These are phyloP conservation scores for Candida railenensis DNA, from an alignment of 805 yeast species.

Conservation along the genomic window DNA sequence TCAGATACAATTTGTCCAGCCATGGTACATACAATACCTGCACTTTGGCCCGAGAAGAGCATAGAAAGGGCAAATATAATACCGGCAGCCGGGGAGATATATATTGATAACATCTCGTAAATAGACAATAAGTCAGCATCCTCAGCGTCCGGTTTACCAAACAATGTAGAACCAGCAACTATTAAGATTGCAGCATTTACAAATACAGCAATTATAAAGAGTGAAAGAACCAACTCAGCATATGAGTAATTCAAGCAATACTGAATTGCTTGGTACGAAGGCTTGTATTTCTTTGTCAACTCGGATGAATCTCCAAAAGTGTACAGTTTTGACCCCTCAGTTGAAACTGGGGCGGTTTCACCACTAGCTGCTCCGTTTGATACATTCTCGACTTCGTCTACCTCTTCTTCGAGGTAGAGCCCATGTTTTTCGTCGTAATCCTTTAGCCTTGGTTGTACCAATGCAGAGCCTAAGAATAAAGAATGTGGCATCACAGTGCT, in stretches of 20 bases:
- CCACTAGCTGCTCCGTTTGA: too few relatives aligned
- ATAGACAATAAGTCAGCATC: constrained; percentile 46
- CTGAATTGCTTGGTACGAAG: constrained; percentile 40
- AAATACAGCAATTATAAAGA: constrained; percentile 43
- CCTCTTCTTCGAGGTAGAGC: constrained; percentile 11
- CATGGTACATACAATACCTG: constrained; percentile 50
- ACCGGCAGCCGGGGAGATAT: constrained; percentile 46
- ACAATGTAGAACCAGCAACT: constrained; percentile 44
- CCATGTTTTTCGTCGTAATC: constrained; percentile 40
- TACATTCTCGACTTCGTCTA: too few relatives aligned
- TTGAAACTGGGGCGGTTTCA: not conserved
- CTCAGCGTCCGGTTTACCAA: constrained; percentile 43
- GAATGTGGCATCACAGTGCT: constrained; percentile 51
- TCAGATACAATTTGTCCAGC: constrained; percentile 47
- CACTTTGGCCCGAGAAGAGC: constrained; percentile 47
- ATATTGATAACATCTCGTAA: constrained; percentile 42
- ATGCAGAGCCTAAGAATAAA: constrained; percentile 42
- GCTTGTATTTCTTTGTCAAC: constrained; percentile 34
- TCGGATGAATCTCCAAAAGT: constrained; percentile 26
- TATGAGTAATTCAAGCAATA: constrained; percentile 42
- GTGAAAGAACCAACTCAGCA: constrained; percentile 37
- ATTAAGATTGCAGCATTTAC: constrained; percentile 45
- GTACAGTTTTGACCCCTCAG: not conserved
- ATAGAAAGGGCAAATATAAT: constrained; percentile 44
- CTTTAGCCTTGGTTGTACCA: constrained; percentile 43